A percentile compares a stretch with the other conserved stretches of the same genome.
Conservation (phyloP, 176 grass and related monocot genomes). For the Carex cristatella region DNA sequence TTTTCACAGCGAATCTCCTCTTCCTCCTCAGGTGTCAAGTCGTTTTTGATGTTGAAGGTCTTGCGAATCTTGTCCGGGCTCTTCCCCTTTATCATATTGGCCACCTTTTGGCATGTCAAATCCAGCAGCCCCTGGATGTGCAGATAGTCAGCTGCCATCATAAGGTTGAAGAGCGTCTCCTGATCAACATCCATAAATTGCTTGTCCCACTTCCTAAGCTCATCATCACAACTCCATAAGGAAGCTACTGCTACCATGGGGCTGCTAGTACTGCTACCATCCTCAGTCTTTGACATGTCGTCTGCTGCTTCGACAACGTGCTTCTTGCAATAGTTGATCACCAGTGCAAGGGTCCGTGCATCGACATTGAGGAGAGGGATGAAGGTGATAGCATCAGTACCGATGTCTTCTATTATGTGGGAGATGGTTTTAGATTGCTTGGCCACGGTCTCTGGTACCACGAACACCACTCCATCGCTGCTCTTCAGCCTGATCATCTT, state of each 20-base stretch:
- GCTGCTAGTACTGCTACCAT: not conserved
- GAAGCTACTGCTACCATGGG: not conserved
- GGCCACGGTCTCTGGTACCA: not conserved
- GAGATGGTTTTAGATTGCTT: not conserved
- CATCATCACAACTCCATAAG: not conserved
- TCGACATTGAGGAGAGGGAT: not conserved
- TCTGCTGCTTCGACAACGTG: not conserved
- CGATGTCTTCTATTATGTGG: not conserved
- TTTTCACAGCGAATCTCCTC: not conserved
- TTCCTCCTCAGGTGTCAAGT: not conserved
- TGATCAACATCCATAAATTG: not conserved
- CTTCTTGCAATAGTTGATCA: not conserved
- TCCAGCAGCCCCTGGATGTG: not conserved
- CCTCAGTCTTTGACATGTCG: not conserved
- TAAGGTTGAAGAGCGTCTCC: not conserved
- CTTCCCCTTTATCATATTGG: not conserved
- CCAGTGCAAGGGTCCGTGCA: not conserved
- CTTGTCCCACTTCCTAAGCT: not conserved
- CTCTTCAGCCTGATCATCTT: conserved; percentile 22
- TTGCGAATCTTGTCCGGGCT: not conserved
- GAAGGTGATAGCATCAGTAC: not conserved
- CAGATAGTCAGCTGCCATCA: not conserved
- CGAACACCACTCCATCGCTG: conserved; percentile 14
- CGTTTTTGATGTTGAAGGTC: not conserved
- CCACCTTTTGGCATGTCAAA: not conserved